Evolutionary conservation across 208 protist species (phyloP).

Genomic region (Acanthamoeba healyi): DNA sequence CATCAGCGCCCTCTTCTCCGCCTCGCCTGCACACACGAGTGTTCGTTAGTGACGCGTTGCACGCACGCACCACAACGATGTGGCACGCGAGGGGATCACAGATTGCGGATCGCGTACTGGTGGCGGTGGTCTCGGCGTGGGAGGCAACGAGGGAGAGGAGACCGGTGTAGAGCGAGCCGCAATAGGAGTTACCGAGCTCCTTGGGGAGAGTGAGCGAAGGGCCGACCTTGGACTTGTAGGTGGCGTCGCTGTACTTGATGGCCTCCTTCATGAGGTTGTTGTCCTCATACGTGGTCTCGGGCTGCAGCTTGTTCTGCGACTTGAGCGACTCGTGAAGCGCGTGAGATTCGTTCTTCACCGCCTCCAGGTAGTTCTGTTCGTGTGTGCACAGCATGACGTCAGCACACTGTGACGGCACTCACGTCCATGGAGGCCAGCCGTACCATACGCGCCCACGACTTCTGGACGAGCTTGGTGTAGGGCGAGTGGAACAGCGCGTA

Average conservation of each 20-base stretch:
- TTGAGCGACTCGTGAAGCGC: not conserved
- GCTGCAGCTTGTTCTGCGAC: constrained; percentile 49
- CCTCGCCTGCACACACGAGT: not conserved
- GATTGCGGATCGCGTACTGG: not conserved
- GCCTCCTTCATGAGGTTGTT: constrained; percentile 87
- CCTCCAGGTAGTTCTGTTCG: constrained; percentile 38
- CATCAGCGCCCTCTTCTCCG: constrained; percentile 88
- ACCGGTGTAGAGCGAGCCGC: constrained; percentile 91
- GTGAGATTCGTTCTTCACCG: not conserved
- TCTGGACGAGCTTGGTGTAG: constrained; percentile 94
- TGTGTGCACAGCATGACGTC: not conserved
- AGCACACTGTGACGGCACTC: not conserved
- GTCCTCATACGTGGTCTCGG: constrained; percentile 89
- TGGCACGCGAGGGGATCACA: not conserved
- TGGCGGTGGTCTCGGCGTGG: not conserved
- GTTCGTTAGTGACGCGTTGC: not conserved
- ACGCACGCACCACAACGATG: not conserved
- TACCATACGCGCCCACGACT: constrained; percentile 90
- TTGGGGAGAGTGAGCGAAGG: constrained; percentile 86
- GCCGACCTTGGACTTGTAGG: constrained; percentile 88
- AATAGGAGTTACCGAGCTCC: constrained; percentile 94
- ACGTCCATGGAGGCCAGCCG: constrained; percentile 75
- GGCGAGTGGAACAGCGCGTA: constrained; percentile 92
- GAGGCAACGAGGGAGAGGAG: constrained; percentile 90
- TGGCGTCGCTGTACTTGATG: constrained; percentile 70